phyloP scores from a whole-genome alignment of 2,329 filamentous ascomycete species.

The Nemania abortiva region DNA sequence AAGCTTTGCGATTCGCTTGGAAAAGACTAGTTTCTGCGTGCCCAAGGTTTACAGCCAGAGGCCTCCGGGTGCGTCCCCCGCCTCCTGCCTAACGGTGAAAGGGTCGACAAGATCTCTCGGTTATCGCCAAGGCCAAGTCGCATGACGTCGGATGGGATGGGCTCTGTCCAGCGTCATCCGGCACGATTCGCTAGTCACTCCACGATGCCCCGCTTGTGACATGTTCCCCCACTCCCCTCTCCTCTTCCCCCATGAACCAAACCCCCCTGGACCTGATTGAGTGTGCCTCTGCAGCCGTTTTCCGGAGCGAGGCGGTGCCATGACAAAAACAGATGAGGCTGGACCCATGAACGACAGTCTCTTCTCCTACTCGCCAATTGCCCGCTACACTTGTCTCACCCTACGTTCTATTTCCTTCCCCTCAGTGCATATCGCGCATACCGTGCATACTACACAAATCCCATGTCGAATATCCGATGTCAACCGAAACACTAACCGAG shows the following conservation, averaged over 20 bases:
- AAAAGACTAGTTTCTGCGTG: conserved; percentile 11
- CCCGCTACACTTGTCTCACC: conserved; percentile 3
- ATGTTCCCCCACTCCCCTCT: conserved; percentile 26
- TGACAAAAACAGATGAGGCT: conserved; percentile 29
- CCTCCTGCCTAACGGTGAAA: background rate
- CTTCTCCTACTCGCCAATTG: conserved; percentile 20
- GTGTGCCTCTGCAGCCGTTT: conserved; percentile 9
- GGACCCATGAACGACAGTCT: conserved; percentile 18
- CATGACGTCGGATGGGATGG: conserved; percentile 38
- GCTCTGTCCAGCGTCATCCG: conserved; percentile 28
- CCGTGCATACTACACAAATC: conserved; percentile 4
- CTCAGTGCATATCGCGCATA: conserved; percentile 21
- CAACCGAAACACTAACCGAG: conserved; percentile 51
- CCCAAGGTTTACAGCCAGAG: conserved; percentile 21
- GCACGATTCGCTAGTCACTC: conserved; percentile 39
- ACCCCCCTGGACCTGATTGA: conserved; percentile 3
- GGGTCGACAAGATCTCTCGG: conserved; percentile 30
- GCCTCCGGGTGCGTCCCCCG: conserved; percentile 22
- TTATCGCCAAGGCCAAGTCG: conserved; percentile 38
- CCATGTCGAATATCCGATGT: conserved; percentile 45
- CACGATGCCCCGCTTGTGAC: conserved; percentile 37
- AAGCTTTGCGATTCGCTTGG: conserved; percentile 29
- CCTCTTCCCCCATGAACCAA: conserved; percentile 18
- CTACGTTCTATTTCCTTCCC: conserved; percentile 30
- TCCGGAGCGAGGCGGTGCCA: conserved; percentile 21